These are phyloP conservation scores for Fusarium penzigii DNA, from an alignment of 2,329 filamentous ascomycete genomes.

Conservation along the genomic window DNA sequence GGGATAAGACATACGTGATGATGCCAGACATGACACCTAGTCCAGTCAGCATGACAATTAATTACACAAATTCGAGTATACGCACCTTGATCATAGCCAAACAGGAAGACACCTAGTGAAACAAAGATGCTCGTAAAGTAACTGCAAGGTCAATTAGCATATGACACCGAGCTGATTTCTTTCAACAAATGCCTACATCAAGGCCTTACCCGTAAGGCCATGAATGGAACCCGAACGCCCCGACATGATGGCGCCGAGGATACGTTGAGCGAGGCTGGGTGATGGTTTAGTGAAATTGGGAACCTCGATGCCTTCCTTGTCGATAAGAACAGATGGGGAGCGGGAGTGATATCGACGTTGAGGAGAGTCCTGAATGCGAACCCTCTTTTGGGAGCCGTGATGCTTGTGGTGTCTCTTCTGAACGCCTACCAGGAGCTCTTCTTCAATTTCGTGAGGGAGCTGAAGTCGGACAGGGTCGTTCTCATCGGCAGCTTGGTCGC, in stretches of 20 bases:
- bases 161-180: background rate
- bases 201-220: conserved; percentile 92
- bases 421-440: conserved; percentile 56
- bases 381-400: conserved; percentile 55
- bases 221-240: conserved; percentile 75
- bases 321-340: conserved; percentile 45
- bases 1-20: conserved; percentile 54
- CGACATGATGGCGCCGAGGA: conserved; percentile 84
- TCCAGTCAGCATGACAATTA: background rate
- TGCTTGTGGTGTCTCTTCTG: conserved; percentile 46
- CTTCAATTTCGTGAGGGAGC: conserved; percentile 66
- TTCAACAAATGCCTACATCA: conserved; percentile 63
- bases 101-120: conserved; percentile 82
- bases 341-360: conserved; percentile 36
- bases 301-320: conserved; percentile 81
- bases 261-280: conserved; percentile 66
- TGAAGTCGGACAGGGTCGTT: conserved; percentile 76
- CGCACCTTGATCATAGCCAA: conserved; percentile 77
- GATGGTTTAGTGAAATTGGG: conserved; percentile 66
- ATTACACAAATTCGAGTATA: background rate
- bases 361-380: conserved; percentile 63
- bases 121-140: conserved; percentile 95
- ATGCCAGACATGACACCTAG: conserved; percentile 74
- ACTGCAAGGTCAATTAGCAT: conserved; percentile 46
- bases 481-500: conserved; percentile 83